A percentile compares a stretch with the other conserved stretches of the same genome.
Conservation (phyloP, 202 grass and related monocot genomes). For the Schoenoplectus triqueter region DNA sequence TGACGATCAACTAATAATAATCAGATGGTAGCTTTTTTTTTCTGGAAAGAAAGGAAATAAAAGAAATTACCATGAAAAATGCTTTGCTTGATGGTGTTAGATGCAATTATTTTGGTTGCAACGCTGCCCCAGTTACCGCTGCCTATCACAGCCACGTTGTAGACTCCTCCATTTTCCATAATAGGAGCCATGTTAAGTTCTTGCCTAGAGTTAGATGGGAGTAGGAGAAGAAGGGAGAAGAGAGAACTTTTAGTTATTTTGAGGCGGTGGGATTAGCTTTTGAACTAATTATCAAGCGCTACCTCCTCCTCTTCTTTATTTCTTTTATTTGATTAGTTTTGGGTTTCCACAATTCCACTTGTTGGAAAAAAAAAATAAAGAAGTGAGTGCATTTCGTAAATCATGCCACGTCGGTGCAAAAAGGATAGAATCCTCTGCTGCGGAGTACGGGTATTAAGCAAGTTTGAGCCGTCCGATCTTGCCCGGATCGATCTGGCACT, state of each 20-base stretch:
- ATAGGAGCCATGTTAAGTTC: constrained; percentile 43
- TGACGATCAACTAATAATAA: background rate
- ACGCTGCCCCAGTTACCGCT: constrained; percentile 99
- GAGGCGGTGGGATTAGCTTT: background rate
- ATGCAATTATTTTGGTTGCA: constrained; percentile 84
- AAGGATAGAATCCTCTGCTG: background rate
- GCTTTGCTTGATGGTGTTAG: constrained; percentile 82
- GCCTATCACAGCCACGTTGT: constrained; percentile 82
- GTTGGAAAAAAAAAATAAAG: background rate
- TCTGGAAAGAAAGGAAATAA: background rate
- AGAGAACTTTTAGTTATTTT: background rate
- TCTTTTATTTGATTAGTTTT: background rate
- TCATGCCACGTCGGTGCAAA: background rate
- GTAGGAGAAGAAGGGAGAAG: background rate
- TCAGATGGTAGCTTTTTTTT: background rate
- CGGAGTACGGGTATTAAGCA: background rate
- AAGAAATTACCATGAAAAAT: constrained; percentile 58
- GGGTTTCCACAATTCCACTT: background rate
- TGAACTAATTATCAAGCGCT: background rate
- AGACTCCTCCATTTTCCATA: constrained; percentile 52
- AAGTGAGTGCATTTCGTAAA: background rate
- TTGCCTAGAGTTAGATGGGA: background rate
- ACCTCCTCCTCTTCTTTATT: background rate
- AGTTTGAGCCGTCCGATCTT: background rate
- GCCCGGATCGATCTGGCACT: background rate